Percentiles rank a stretch among this genome's conserved stretches.
phyloP scores from a whole-genome alignment of 768 basidiomycete species.

The Pulveroboletus sp. region DNA sequence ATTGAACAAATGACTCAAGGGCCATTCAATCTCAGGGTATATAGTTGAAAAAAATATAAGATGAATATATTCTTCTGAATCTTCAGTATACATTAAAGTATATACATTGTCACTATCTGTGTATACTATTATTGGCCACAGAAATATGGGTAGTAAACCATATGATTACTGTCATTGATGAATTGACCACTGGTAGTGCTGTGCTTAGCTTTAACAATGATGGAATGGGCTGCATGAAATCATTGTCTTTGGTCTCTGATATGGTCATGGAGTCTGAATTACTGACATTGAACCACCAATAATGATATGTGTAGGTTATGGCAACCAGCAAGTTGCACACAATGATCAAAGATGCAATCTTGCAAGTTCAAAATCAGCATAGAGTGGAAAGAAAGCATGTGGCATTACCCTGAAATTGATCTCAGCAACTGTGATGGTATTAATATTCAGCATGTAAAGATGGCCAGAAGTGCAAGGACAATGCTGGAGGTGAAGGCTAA shows the following conservation, averaged over 20 bases:
- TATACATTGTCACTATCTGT: neutral
- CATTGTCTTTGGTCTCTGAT: neutral
- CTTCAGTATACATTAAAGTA: no score
- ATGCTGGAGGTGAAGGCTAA: slow-evolving; percentile 14
- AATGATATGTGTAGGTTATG: slow-evolving; percentile 15
- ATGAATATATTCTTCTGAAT: no score
- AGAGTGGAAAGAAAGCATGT: neutral
- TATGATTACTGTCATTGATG: neutral
- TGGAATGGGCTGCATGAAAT: neutral
- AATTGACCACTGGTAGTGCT: no score
- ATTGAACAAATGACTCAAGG: no score
- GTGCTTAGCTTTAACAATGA: no score
- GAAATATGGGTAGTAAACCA: neutral
- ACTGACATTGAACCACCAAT: neutral
- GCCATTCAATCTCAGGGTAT: no score
- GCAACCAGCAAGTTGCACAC: slow-evolving; percentile 17
- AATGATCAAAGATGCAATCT: slow-evolving; percentile 9
- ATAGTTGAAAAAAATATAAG: no score
- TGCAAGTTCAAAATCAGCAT: neutral
- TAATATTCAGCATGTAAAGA: slow-evolving; percentile 1
- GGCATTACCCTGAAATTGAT: slow-evolving; percentile 7
- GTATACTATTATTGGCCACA: neutral
- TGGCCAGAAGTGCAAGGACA: slow-evolving; percentile 8
- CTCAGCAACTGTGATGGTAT: neutral
- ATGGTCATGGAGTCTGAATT: neutral